Evolutionary conservation across 2,329 filamentous ascomycete species (phyloP).

Genomic region (Ophiostoma pallidulum): DNA sequence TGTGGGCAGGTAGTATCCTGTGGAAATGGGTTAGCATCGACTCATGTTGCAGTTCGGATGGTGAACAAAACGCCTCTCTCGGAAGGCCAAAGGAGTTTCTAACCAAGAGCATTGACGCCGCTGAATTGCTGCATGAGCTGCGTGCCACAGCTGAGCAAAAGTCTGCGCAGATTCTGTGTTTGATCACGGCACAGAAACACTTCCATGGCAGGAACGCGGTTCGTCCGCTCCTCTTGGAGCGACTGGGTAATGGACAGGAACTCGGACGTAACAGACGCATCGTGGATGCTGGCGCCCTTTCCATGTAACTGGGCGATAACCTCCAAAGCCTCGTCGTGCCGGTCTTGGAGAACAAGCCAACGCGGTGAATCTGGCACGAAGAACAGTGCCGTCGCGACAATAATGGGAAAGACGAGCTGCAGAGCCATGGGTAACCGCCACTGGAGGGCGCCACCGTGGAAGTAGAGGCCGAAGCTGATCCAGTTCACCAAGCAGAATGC

Average conservation of each 20-base stretch:
- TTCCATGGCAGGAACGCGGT: slow-evolving; percentile 25
- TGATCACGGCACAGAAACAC: slow-evolving; percentile 29
- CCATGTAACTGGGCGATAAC: slow-evolving; percentile 49
- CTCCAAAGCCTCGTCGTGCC: slow-evolving; percentile 45
- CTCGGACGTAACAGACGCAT: slow-evolving; percentile 24
- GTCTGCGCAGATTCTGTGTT: slow-evolving; percentile 28
- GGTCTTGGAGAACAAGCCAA: slow-evolving; percentile 43
- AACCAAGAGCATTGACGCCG: slow-evolving; percentile 30
- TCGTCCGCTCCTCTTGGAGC: slow-evolving; percentile 27
- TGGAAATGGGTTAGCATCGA: no score
- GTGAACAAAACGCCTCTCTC: neutral
- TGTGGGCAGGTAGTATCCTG: slow-evolving; percentile 40
- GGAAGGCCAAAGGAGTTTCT: no score
- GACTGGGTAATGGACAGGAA: slow-evolving; percentile 28
- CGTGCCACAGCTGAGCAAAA: slow-evolving; percentile 34
- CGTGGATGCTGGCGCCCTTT: slow-evolving; percentile 26
- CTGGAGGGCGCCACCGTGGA: slow-evolving; percentile 24
- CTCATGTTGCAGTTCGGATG: neutral
- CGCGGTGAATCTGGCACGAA: slow-evolving; percentile 39
- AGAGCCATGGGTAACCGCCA: slow-evolving; percentile 29
- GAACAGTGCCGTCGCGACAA: slow-evolving; percentile 23
- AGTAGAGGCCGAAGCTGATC: slow-evolving; percentile 35
- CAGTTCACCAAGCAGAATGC: slow-evolving; percentile 39
- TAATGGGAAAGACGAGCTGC: slow-evolving; percentile 30
- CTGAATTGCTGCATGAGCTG: slow-evolving; percentile 38